Evolutionary conservation across 768 basidiomycete species (phyloP).

Genomic region (Amanita exitialis): DNA sequence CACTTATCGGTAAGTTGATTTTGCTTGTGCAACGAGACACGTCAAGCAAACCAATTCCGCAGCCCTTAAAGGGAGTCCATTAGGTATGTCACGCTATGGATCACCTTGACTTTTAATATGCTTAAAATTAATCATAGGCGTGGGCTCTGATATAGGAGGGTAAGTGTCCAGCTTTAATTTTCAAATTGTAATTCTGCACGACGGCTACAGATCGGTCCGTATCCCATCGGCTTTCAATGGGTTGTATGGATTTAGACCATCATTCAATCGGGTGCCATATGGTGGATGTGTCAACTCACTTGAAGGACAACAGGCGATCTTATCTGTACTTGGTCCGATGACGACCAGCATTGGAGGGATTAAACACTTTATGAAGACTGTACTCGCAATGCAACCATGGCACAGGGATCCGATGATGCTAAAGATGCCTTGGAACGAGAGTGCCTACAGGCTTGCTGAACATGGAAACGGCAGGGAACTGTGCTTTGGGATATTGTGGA

Average conservation of each 20-base stretch:
- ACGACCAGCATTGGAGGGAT: conserved; percentile 48
- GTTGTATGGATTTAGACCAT: conserved; percentile 62
- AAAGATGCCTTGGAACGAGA: conserved; percentile 51
- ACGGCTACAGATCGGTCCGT: conserved; percentile 48
- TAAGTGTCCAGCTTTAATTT: conserved; percentile 14
- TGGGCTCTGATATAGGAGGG: conserved; percentile 81
- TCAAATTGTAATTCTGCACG: neutral
- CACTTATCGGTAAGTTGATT: conserved; percentile 44
- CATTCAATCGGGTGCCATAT: conserved; percentile 63
- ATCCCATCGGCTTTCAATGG: conserved; percentile 63
- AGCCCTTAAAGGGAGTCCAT: conserved; percentile 35
- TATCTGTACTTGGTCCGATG: conserved; percentile 70
- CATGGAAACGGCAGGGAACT: conserved; percentile 25
- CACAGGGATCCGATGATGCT: conserved; percentile 47
- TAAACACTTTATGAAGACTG: conserved; percentile 53
- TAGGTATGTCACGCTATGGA: conserved; percentile 20
- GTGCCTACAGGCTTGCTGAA: conserved; percentile 47
- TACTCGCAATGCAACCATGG: conserved; percentile 58
- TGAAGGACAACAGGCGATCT: conserved; percentile 63
- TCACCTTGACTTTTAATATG: neutral
- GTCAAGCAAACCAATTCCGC: neutral
- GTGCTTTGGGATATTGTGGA: conserved; percentile 6
- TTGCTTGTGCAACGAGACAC: neutral
- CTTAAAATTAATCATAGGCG: conserved; percentile 29
- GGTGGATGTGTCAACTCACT: conserved; percentile 52